phyloP scores from a whole-genome alignment of 805 yeast species.

The Candida silvicultrix region DNA sequence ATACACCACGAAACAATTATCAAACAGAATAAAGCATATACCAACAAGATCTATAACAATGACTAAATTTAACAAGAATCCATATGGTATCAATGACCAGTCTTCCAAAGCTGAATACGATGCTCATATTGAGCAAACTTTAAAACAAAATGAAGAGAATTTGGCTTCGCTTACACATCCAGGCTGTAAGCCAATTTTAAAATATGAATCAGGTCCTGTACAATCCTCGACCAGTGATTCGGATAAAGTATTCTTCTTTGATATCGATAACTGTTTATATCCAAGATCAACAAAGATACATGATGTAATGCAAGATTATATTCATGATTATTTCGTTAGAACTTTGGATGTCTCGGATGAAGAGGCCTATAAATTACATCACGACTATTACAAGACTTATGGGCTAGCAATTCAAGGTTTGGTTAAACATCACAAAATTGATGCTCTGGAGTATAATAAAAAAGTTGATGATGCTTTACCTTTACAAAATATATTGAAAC shows the following conservation, averaged over 20 bases:
- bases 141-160: neutral
- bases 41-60: no score
- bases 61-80: neutral
- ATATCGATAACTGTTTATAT: constrained; percentile 90
- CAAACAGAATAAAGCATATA: no score
- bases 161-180: neutral
- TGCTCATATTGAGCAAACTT: neutral
- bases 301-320: constrained; percentile 81
- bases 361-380: constrained; percentile 69
- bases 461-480: constrained; percentile 93
- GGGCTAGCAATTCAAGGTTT: constrained; percentile 94
- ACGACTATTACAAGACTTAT: constrained; percentile 73
- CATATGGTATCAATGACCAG: neutral
- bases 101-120: neutral
- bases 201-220: neutral
- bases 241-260: constrained; percentile 64
- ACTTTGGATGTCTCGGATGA: constrained; percentile 56
- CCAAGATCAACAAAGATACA: constrained; percentile 68
- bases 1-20: no score
- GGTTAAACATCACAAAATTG: constrained; percentile 54
- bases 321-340: constrained; percentile 73
- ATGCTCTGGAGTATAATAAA: constrained; percentile 82
- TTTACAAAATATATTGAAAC: constrained; percentile 66
- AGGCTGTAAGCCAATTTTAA: neutral
- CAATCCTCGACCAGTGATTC: neutral